Evolutionary conservation across 169 alveolate species (phyloP), one percentile per base, ranked within the genome.

Genomic region (Eimeria maxima): DNA sequence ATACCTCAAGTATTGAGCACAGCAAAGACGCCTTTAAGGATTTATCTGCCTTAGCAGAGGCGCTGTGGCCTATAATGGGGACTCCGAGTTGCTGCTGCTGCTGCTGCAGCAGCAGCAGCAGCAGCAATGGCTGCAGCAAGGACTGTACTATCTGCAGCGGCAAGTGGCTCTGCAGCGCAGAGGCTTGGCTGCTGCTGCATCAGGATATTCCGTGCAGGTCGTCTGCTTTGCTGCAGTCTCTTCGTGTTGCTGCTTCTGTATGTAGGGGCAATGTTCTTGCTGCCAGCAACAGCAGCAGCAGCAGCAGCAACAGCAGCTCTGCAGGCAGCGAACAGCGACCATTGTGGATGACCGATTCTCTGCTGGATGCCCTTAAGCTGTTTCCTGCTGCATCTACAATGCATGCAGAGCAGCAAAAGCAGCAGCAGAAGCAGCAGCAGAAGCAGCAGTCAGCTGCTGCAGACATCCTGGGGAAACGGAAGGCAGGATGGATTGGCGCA

Each of bases 351-450:
- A 55, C 92, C 11, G n/a, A 14, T 42, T 60, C 92, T 45, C 60
- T 84, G 92, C n/a, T 84, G 60, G 55, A 60, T 60, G 92, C 92
- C 24, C 45, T 84, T 76, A 24, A 24, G 90, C 90, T 80, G 27
- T 27, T 80, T 50, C 90, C 71, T 24, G 33, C n/a, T 10, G 29
- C 90, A 22, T 69, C 45, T 47, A 24, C 71, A 50, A 55, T 55
- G 65, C 50, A 29, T 1, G 27, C 47, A 11, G 90, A 47, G 44
- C 69, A 80, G 90, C 90, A 80, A 60, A 42, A 69, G 86, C 86
- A 74, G 71, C 65, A 78, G 88, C 88, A 78, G 88, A 53, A 78
- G 88, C 90, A 80, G 90, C 90, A 80, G 90, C 90, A 80, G 69
- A n/a, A n/a, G n/a, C 90, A 80, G 47, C 63, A 53, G 55, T 29